Conservation (phyloP, 1,284 basidiomycete genomes). For the Rhizopogon parksii region DNA sequence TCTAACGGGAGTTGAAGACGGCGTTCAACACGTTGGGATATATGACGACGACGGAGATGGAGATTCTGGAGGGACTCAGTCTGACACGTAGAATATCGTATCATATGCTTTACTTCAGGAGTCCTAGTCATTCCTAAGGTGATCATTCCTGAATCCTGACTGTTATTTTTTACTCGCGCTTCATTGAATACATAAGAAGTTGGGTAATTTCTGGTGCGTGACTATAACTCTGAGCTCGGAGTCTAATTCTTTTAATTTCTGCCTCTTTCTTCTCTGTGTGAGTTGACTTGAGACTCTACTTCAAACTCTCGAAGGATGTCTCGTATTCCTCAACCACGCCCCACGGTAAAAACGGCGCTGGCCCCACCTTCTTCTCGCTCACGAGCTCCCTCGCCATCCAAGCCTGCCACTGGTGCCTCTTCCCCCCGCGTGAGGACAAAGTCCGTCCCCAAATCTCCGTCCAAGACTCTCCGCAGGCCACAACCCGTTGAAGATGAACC, state of each 20-base stretch:
- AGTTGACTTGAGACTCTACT: background rate
- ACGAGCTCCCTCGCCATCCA: constrained; percentile 32
- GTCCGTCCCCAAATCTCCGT: constrained; percentile 31
- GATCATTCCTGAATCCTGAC: background rate
- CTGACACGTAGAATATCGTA: constrained; percentile 2
- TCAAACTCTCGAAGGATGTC: constrained; percentile 32
- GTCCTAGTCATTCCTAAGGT: background rate
- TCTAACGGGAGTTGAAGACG: background rate
- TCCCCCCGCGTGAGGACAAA: constrained; percentile 28
- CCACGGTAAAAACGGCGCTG: constrained; percentile 22
- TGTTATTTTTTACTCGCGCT: background rate
- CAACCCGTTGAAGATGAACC: constrained; percentile 23
- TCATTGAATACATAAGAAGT: background rate
- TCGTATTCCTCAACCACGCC: constrained; percentile 41
- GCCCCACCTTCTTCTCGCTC: constrained; percentile 22
- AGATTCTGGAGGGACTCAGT: background rate
- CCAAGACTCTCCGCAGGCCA: constrained; percentile 28
- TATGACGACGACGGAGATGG: constrained; percentile 4
- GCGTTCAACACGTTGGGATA: background rate
- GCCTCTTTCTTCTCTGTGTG: background rate
- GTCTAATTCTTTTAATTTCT: background rate
- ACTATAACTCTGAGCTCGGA: background rate
- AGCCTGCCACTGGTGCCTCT: constrained; percentile 26
- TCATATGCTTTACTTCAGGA: background rate
- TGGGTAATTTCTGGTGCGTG: background rate